A percentile compares a stretch with the other conserved stretches of the same genome.
Evolutionary conservation across 1,284 basidiomycete genomes (phyloP).

Genomic region (Malassezia yamatoensis): DNA sequence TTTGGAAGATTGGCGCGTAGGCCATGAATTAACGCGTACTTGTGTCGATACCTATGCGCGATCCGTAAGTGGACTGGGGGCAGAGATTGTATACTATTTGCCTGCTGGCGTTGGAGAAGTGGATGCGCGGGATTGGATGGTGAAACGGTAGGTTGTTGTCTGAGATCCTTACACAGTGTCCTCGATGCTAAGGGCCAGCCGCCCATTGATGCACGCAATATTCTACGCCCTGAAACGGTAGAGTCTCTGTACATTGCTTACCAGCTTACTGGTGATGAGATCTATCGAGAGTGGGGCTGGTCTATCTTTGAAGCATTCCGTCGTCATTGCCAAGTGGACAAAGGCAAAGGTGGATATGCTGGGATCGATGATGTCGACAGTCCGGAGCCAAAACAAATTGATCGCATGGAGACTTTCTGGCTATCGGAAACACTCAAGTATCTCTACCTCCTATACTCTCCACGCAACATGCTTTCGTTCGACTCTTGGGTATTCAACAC

Average conservation of each 20-base stretch:
- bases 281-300: constrained; percentile 80
- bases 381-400: constrained; percentile 58
- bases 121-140: constrained; percentile 49
- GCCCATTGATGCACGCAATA: constrained; percentile 76
- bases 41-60: constrained; percentile 71
- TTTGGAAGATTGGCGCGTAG: constrained; percentile 63
- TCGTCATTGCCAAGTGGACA: constrained; percentile 62
- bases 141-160: constrained; percentile 11
- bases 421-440: constrained; percentile 88
- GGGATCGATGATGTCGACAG: constrained; percentile 65
- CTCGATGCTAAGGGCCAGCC: constrained; percentile 30
- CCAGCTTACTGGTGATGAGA: constrained; percentile 69
- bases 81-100: constrained; percentile 48
- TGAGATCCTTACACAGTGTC: constrained; percentile 1
- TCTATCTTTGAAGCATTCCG: constrained; percentile 80
- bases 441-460: constrained; percentile 76
- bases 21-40: constrained; percentile 69
- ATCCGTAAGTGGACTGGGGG: constrained; percentile 60
- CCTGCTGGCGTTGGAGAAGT: constrained; percentile 52
- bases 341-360: constrained; percentile 65
- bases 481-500: constrained; percentile 73
- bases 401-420: constrained; percentile 77
- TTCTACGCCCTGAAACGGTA: constrained; percentile 78
- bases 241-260: constrained; percentile 82
- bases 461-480: constrained; percentile 58